These are phyloP conservation scores for Epichloe gansuensis DNA, from an alignment of 2,329 filamentous ascomycete genomes.

Conservation along the genomic window DNA sequence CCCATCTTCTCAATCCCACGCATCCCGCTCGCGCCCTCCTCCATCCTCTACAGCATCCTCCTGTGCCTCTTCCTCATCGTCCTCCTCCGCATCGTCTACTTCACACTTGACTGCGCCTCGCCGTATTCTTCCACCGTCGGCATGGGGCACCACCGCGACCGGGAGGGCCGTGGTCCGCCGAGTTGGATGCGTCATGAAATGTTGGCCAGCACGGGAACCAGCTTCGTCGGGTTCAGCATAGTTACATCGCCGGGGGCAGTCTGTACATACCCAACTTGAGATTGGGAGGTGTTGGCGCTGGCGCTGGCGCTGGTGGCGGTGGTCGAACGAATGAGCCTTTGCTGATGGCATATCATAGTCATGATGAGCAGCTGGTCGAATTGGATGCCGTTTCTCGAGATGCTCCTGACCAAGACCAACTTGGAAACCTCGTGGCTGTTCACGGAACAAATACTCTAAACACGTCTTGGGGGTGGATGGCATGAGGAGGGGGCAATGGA, in stretches of 20 bases:
- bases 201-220: neutral
- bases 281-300: neutral
- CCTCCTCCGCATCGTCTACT: slow-evolving; percentile 2
- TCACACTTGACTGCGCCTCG: neutral
- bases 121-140: neutral
- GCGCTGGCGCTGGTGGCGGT: too few species aligned
- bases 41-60: neutral
- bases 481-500: neutral
- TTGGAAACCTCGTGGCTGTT: neutral
- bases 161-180: neutral
- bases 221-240: neutral
- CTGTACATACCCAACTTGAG: neutral
- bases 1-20: too few species aligned
- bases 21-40: neutral
- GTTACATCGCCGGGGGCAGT: neutral
- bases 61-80: slow-evolving; percentile 1
- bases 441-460: slow-evolving; percentile 10
- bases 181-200: neutral
- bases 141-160: neutral
- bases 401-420: neutral
- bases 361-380: neutral
- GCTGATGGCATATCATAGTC: neutral
- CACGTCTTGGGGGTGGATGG: slow-evolving; percentile 12
- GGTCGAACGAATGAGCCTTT: neutral
- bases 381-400: neutral